Evolutionary conservation across 164 flowering plant genomes (phyloP).

Genomic region (Stephania yunnanensis): DNA sequence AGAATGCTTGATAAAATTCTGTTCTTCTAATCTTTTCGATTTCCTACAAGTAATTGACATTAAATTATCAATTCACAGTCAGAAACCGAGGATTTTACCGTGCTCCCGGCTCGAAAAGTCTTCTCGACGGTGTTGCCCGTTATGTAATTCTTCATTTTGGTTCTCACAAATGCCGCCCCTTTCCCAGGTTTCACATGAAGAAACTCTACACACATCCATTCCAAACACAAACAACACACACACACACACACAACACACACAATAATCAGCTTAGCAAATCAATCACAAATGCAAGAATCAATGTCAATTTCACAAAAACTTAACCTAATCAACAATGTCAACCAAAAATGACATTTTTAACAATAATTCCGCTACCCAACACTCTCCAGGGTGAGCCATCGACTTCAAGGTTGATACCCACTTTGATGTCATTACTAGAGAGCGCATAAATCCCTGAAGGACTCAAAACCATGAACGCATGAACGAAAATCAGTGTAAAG

Average conservation of each 20-base stretch:
- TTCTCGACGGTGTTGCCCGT: conserved; percentile 88
- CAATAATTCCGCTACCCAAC: conserved; percentile 36
- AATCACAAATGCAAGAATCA: not conserved
- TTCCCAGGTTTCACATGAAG: conserved; percentile 99
- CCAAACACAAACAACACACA: not conserved
- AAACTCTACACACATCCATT: conserved; percentile 50
- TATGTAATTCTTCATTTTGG: conserved; percentile 72
- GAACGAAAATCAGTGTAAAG: not conserved
- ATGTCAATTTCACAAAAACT: not conserved
- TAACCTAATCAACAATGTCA: not conserved
- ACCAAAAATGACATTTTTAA: not conserved
- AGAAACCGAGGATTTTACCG: conserved; percentile 40
- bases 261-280: not conserved
- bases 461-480: not conserved
- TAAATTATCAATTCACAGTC: not conserved
- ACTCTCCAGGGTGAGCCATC: conserved; percentile 91
- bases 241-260: not conserved
- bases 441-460: conserved; percentile 54
- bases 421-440: conserved; percentile 82
- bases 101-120: conserved; percentile 83
- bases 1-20: not conserved
- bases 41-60: too few species aligned
- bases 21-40: not conserved
- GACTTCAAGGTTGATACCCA: conserved; percentile 68
- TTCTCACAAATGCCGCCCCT: conserved; percentile 98